Evolutionary conservation across 306 rosid species (phyloP), one percentile per base, ranked within the genome.

Genomic region (Medicago lupulina): DNA sequence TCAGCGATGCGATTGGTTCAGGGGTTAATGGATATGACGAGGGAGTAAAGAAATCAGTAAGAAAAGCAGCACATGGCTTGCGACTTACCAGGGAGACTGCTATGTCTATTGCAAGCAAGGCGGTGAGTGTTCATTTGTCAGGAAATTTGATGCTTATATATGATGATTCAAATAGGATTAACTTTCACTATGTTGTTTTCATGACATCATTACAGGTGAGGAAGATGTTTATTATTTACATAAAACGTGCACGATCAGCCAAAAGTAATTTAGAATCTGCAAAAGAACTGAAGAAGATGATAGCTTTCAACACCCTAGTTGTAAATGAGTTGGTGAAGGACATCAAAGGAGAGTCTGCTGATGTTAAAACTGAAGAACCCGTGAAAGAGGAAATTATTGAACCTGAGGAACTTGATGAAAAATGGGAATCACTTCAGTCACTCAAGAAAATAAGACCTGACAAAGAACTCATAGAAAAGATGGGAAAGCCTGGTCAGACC

Each of bases 11-110:
- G 71, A 88, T 96, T 84, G 90, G 88, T 62, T 80, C 93, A 58
- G 99, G 98, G 69, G 90, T 92, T 73, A 97, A 92, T 83, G 99
- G 99, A 57, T 96, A 90, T 15, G 98, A 96, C 65, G 90, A 88
- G 18, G 99, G 89, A 17, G 67, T 81, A 65, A 88, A 86, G 87
- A 78, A 88, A 80, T 63, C 96, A 49, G 98, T 96, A 74, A 87
- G 90, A 83, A 96, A 90, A 86, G 92, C 98, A 59, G 98, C 98
- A 59, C 98, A 92, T 74, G 96, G 99, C 76, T 85, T 96, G 87
- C 87, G 98, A 74, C 88, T 96, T 77, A 85, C 89, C 28, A 88
- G 91, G 89, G 99, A 92, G 76, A 62, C 83, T 84, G 99, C 98
- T 64, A 88, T 96, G 92, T 87, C 97, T 39, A 96, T 96, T 82